phyloP scores from a whole-genome alignment of 495 filamentous ascomycete species.

The Penicillium lagena region DNA sequence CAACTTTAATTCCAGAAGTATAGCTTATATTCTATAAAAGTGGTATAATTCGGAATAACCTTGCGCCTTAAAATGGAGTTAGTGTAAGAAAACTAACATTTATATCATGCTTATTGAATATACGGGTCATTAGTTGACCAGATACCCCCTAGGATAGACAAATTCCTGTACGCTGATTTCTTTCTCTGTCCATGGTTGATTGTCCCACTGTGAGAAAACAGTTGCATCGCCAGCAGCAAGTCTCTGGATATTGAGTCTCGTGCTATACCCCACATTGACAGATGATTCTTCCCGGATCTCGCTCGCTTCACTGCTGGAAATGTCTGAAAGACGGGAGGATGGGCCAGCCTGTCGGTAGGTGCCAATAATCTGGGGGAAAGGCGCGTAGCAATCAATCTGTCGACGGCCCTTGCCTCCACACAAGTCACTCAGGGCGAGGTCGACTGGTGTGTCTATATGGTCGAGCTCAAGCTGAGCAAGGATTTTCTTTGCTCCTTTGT shows the following conservation, averaged over 20 bases:
- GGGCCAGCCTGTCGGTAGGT: constrained; percentile 16
- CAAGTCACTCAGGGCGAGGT: constrained; percentile 21
- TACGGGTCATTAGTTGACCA: constrained; percentile 5
- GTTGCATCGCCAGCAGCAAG: constrained; percentile 15
- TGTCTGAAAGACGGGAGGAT: constrained; percentile 18
- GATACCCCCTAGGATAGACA: constrained; percentile 17
- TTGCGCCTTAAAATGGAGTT: too few relatives aligned
- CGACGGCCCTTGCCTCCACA: constrained; percentile 16
- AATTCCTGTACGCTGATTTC: constrained; percentile 15
- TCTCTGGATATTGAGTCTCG: constrained; percentile 18
- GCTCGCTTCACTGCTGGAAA: constrained; percentile 6
- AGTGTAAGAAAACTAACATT: too few relatives aligned
- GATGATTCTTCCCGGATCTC: constrained; percentile 12
- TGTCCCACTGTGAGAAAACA: constrained; percentile 18
- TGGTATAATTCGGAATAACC: too few relatives aligned
- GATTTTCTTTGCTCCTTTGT: constrained; percentile 44
- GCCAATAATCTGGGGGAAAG: constrained; percentile 22
- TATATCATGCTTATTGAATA: too few relatives aligned
- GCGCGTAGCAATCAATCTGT: constrained; percentile 21
- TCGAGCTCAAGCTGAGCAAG: constrained; percentile 30
- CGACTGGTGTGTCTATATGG: constrained; percentile 14
- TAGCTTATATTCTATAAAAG: too few relatives aligned
- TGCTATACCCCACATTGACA: constrained; percentile 23
- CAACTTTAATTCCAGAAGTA: too few relatives aligned
- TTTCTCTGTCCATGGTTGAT: constrained; percentile 14